Percentiles rank a stretch among this genome's conserved stretches.
These are phyloP conservation scores for Dendrobium chrysotoxum DNA, from an alignment of 106 monocot species.

Conservation along the genomic window DNA sequence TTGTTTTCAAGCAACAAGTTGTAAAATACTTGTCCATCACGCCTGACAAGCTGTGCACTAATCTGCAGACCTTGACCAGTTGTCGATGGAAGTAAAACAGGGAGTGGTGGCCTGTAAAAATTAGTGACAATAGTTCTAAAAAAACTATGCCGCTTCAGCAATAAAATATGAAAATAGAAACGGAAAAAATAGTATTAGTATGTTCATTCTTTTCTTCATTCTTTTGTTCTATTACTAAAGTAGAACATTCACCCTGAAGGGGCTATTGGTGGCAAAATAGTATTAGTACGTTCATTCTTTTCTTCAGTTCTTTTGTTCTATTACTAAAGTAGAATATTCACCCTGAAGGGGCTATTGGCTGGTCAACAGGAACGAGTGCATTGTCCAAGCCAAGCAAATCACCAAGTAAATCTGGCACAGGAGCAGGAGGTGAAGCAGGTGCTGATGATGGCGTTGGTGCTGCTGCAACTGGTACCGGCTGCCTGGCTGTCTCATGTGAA, in stretches of 20 bases:
- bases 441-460: conserved; percentile 16
- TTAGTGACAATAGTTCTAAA: conserved; percentile 4
- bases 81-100: conserved; percentile 71
- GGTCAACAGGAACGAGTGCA: conserved; percentile 71
- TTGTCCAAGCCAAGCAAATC: conserved; percentile 90
- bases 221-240: background rate
- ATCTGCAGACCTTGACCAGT: conserved; percentile 95
- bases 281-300: background rate
- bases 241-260: conserved; percentile 47
- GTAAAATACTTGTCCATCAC: conserved; percentile 92
- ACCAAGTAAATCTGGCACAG: conserved; percentile 89
- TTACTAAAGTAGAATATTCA: conserved; percentile 16
- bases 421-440: conserved; percentile 40
- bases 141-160: background rate
- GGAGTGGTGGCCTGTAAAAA: conserved; percentile 62
- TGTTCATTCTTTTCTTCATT: background rate
- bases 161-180: background rate
- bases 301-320: background rate
- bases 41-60: conserved; percentile 71
- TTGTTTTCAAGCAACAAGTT: conserved; percentile 67
- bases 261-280: conserved; percentile 25
- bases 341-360: conserved; percentile 62
- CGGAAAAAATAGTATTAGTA: background rate
- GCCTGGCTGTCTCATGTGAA: conserved; percentile 29
- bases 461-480: conserved; percentile 26